These are phyloP conservation scores for Leptoxyphium fumago DNA, from an alignment of 2,329 filamentous ascomycete genomes.

Conservation along the genomic window DNA sequence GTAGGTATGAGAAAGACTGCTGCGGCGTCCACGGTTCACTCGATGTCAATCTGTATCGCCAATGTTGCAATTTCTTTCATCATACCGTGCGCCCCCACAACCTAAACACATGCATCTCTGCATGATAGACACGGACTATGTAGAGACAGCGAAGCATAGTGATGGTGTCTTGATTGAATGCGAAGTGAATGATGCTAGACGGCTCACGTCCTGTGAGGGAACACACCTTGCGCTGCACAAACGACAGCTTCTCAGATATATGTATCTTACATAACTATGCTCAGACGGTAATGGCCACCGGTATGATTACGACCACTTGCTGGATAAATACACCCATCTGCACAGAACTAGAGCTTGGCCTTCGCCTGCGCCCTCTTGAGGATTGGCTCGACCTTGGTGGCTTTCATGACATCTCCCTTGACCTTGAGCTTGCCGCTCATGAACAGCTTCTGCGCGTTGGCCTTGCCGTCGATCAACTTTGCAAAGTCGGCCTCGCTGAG, in stretches of 20 bases:
- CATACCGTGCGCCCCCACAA: too few relatives aligned
- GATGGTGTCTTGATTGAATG: too few relatives aligned
- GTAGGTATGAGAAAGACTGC: too few relatives aligned
- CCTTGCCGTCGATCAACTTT: constrained; percentile 70
- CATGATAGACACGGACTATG: too few relatives aligned
- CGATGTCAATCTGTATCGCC: too few relatives aligned
- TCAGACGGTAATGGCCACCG: background rate
- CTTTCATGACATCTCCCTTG: constrained; percentile 97
- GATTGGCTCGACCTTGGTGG: constrained; percentile 88
- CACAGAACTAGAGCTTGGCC: constrained; percentile 58
- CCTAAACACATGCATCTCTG: too few relatives aligned
- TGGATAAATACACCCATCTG: background rate
- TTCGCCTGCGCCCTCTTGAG: constrained; percentile 74
- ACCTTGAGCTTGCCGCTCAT: constrained; percentile 99
- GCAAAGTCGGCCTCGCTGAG: constrained; percentile 79
- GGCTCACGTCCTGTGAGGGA: background rate
- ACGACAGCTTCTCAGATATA: background rate
- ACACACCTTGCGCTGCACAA: background rate
- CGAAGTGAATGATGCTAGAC: too few relatives aligned
- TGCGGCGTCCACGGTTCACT: too few relatives aligned
- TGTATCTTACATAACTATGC: constrained; percentile 2
- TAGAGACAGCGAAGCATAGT: too few relatives aligned
- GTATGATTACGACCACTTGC: background rate
- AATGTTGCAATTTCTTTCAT: too few relatives aligned
- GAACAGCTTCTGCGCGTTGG: constrained; percentile 87